These are phyloP conservation scores for Trifolium fragiferum DNA, from an alignment of 306 rosid species.

Conservation along the genomic window DNA sequence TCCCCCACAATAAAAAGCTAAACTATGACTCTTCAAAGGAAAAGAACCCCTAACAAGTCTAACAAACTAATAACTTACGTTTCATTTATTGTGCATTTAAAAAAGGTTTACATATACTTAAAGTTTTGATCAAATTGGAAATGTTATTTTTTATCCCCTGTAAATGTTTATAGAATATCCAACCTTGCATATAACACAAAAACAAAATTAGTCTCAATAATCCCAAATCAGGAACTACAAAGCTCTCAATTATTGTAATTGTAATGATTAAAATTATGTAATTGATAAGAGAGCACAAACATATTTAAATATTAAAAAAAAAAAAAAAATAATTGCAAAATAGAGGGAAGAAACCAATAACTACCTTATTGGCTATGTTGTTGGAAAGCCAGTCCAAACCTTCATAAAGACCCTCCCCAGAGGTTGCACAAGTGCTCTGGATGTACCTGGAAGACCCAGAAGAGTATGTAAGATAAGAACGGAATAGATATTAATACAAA, in stretches of 20 bases:
- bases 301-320: no score
- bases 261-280: no score
- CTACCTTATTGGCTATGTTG: constrained; percentile 98
- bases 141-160: neutral
- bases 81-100: neutral
- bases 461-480: constrained; percentile 34
- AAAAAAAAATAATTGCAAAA: neutral
- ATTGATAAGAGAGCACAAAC: no score
- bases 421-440: constrained; percentile 99
- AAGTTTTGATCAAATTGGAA: neutral
- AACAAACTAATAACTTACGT: neutral
- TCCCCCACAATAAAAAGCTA: neutral
- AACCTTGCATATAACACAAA: neutral
- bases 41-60: neutral
- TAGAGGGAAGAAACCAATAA: constrained; percentile 23
- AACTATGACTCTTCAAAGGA: neutral
- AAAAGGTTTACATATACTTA: neutral
- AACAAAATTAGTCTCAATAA: neutral
- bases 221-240: neutral
- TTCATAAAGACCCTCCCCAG: constrained; percentile 98
- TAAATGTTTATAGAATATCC: neutral
- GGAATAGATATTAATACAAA: neutral
- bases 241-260: neutral
- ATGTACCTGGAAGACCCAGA: constrained; percentile 75
- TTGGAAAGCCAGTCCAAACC: constrained; percentile 99